Conservation (phyloP, 1,284 basidiomycete genomes). For the Cryptococcus amylolentus region DNA sequence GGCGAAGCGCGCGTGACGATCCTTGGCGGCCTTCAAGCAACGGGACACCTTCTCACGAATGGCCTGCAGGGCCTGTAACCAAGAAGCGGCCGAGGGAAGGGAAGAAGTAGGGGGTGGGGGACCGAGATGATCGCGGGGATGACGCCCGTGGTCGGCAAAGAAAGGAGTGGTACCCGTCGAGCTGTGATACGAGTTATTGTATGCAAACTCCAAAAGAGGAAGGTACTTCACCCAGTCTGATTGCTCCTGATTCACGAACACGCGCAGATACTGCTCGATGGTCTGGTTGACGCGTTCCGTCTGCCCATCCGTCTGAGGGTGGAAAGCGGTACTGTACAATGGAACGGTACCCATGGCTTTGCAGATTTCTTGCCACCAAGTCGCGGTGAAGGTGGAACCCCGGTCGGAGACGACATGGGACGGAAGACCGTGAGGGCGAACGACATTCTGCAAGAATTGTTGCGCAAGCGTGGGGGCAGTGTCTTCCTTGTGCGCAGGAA, state of each 20-base stretch:
- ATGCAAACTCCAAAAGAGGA: slow-evolving; percentile 53
- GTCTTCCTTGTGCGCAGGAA: slow-evolving; percentile 31
- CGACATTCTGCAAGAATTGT: too few relatives aligned
- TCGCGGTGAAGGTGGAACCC: slow-evolving; percentile 29
- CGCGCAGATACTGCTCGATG: slow-evolving; percentile 50
- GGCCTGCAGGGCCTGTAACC: too few relatives aligned
- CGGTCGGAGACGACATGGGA: slow-evolving; percentile 38
- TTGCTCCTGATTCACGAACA: slow-evolving; percentile 47
- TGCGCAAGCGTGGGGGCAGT: slow-evolving; percentile 11
- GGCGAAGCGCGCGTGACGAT: too few relatives aligned
- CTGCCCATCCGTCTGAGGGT: slow-evolving; percentile 54
- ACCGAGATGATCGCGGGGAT: slow-evolving; percentile 22
- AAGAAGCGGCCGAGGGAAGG: too few relatives aligned
- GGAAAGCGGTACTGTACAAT: slow-evolving; percentile 42
- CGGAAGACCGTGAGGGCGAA: slow-evolving; percentile 16
- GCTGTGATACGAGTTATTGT: slow-evolving; percentile 51
- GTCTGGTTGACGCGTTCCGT: slow-evolving; percentile 51
- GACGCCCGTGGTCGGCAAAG: slow-evolving; percentile 49
- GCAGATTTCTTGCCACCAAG: slow-evolving; percentile 18
- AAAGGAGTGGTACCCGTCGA: slow-evolving; percentile 49
- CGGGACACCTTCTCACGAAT: too few relatives aligned
- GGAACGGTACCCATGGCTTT: slow-evolving; percentile 13
- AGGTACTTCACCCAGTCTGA: slow-evolving; percentile 53
- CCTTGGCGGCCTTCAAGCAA: too few relatives aligned
- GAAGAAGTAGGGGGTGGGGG: too few relatives aligned